A percentile compares a stretch with the other conserved stretches of the same genome.
phyloP scores from a whole-genome alignment of 257 asterid species.

The Solanum raphanifolium region DNA sequence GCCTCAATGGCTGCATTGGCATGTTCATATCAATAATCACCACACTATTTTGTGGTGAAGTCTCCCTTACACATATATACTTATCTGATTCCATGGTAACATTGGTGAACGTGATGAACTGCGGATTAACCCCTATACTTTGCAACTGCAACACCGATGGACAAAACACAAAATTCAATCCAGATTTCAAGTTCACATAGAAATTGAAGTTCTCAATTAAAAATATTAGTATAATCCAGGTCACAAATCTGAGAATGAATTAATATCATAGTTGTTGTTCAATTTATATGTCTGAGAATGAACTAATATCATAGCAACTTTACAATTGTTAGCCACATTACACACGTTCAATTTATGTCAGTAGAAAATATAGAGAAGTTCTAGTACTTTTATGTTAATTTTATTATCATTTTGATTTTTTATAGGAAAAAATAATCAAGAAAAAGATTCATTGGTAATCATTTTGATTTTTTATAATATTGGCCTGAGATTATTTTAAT shows the following conservation, averaged over 20 bases:
- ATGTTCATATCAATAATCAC: conserved; percentile 90
- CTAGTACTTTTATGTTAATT: background rate
- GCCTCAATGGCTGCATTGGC: conserved; percentile 97
- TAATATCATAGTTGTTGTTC: background rate
- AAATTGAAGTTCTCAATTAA: background rate
- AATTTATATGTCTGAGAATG: background rate
- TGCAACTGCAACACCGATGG: conserved; percentile 64
- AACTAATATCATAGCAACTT: background rate
- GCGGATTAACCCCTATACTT: conserved; percentile 91
- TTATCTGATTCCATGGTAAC: conserved; percentile 99
- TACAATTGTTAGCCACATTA: background rate
- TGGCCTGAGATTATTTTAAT: background rate
- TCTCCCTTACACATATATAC: conserved; percentile 94
- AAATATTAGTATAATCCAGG: background rate
- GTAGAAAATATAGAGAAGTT: background rate
- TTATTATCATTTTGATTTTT: background rate
- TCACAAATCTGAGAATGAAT: background rate
- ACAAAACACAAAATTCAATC: conserved; percentile 14
- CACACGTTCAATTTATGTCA: background rate
- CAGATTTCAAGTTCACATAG: background rate
- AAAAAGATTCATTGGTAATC: background rate
- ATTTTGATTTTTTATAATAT: background rate
- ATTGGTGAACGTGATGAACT: conserved; percentile 86
- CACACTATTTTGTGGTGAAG: conserved; percentile 90
- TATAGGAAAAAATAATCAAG: background rate